These are phyloP conservation scores for Quercus wislizeni DNA, from an alignment of 306 rosid genomes.

Conservation along the genomic window DNA sequence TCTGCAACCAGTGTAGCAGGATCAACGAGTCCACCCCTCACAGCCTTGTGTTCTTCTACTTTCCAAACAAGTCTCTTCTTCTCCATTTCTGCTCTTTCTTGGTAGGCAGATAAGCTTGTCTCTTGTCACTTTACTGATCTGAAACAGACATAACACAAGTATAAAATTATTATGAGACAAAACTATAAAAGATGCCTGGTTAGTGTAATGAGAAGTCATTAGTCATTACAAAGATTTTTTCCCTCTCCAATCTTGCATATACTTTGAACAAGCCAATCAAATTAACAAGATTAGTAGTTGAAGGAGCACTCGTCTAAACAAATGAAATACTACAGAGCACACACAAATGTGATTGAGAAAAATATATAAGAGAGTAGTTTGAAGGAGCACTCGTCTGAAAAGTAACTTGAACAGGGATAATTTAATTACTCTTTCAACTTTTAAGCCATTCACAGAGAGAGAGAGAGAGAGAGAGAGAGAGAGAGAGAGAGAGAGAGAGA, in stretches of 20 bases:
- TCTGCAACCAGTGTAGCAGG: constrained; percentile 62
- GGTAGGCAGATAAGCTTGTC: constrained; percentile 71
- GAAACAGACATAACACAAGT: constrained; percentile 9
- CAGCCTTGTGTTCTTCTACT: constrained; percentile 44
- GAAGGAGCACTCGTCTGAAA: too few species aligned
- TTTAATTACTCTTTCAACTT: too few species aligned
- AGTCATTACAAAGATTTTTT: constrained; percentile 48
- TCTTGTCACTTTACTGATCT: constrained; percentile 55
- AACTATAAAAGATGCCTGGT: neutral
- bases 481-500: too few species aligned
- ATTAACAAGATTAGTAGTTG: neutral
- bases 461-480: too few species aligned
- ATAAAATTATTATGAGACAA: neutral
- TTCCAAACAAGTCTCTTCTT: constrained; percentile 75
- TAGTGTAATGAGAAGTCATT: constrained; percentile 21
- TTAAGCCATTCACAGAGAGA: too few species aligned
- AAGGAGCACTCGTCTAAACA: constrained; percentile 1
- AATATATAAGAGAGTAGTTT: constrained; percentile 5
- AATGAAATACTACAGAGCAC: neutral
- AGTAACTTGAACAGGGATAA: too few species aligned
- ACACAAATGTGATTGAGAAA: neutral
- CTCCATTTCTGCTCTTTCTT: constrained; percentile 85
- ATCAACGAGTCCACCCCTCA: constrained; percentile 72
- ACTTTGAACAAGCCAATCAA: constrained; percentile 28
- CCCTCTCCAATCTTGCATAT: constrained; percentile 66